Evolutionary conservation across 768 basidiomycete genomes (phyloP).

Genomic region (Suillus alpinus): DNA sequence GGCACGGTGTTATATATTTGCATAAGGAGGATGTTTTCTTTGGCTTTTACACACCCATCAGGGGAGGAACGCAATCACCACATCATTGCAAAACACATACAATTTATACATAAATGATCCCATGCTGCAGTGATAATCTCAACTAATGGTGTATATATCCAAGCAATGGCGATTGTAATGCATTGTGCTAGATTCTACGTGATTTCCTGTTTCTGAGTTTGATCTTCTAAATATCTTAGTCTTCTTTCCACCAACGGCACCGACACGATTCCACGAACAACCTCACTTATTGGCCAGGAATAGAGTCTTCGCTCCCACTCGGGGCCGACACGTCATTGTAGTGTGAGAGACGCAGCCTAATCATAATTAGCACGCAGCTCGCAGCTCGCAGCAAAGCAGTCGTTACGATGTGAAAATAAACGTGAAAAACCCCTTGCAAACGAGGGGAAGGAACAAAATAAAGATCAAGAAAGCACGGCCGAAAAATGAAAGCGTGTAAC

Average conservation of each 20-base stretch:
- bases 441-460: neutral
- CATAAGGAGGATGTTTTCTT: neutral
- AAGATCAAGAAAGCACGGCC: neutral
- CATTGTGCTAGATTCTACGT: conserved; percentile 4
- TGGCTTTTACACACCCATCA: neutral
- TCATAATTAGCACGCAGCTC: neutral
- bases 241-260: neutral
- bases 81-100: neutral
- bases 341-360: conserved; percentile 27
- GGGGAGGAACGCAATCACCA: neutral
- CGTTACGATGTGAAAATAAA: neutral
- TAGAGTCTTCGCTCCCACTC: conserved; percentile 10
- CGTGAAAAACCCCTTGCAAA: neutral
- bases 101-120: neutral
- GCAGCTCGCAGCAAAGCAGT: neutral
- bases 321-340: conserved; percentile 20
- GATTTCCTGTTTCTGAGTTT: neutral
- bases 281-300: neutral
- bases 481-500: too few relatives aligned
- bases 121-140: conserved; percentile 26
- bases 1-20: neutral
- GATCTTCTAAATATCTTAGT: neutral
- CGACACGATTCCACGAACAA: neutral
- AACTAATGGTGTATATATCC: conserved; percentile 33
- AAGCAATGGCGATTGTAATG: conserved; percentile 20